Evolutionary conservation across 768 basidiomycete species (phyloP).

Genomic region (Leucocoprinus leucothites): DNA sequence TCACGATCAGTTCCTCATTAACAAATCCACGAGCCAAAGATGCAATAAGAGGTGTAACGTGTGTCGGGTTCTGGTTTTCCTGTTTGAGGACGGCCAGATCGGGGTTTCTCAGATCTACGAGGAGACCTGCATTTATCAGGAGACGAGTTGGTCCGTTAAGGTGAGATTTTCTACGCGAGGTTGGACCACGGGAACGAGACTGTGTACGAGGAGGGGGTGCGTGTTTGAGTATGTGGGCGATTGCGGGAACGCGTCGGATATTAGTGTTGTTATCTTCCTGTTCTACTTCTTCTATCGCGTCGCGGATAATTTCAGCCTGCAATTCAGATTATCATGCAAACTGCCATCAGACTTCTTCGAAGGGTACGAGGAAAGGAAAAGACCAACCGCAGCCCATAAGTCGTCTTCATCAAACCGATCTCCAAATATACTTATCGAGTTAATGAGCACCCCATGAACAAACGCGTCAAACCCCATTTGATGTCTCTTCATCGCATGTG

Average conservation of each 20-base stretch:
- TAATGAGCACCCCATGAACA: constrained; percentile 23
- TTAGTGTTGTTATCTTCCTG: background rate
- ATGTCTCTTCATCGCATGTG: constrained; percentile 28
- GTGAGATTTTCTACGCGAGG: constrained; percentile 10
- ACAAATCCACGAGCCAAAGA: constrained; percentile 49
- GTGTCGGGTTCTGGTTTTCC: constrained; percentile 52
- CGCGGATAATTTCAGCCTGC: constrained; percentile 30
- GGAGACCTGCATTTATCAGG: constrained; percentile 1
- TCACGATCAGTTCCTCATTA: constrained; percentile 48
- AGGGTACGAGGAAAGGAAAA: background rate
- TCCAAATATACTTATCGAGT: constrained; percentile 33
- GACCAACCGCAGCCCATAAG: constrained; percentile 29
- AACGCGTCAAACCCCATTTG: constrained; percentile 32
- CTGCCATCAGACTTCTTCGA: background rate
- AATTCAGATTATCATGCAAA: background rate
- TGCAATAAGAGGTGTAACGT: constrained; percentile 61
- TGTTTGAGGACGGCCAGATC: constrained; percentile 56
- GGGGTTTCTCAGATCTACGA: constrained; percentile 35
- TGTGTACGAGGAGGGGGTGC: background rate
- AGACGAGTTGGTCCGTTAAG: constrained; percentile 11
- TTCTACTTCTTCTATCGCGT: constrained; percentile 22
- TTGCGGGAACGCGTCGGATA: constrained; percentile 1
- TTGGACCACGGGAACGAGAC: background rate
- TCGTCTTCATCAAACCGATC: constrained; percentile 30
- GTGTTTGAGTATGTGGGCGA: constrained; percentile 3